Evolutionary conservation across 2,329 filamentous ascomycete genomes (phyloP).

Genomic region (Tolypocladium album): DNA sequence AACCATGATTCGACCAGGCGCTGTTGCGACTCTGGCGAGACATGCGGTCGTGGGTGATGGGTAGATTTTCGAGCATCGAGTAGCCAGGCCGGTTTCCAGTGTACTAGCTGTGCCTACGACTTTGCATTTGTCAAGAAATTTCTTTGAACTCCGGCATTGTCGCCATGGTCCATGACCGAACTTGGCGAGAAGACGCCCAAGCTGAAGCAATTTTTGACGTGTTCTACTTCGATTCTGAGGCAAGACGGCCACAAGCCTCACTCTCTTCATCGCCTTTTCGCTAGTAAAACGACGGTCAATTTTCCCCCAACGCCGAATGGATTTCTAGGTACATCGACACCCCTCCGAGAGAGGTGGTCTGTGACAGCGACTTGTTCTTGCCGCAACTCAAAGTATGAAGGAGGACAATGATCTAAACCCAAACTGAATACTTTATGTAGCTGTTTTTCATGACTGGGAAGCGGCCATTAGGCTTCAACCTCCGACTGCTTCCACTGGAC

Average conservation of each 20-base stretch:
- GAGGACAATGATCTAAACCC: not conserved
- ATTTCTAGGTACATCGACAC: not conserved
- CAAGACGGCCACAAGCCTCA: not conserved
- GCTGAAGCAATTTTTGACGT: not conserved
- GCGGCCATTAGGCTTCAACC: slow-evolving; percentile 44
- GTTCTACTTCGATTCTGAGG: not conserved
- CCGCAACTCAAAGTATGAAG: not conserved
- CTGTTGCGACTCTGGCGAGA: not conserved
- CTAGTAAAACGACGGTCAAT: not conserved
- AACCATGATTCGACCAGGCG: not conserved
- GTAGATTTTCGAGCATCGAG: not conserved
- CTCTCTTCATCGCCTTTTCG: not conserved
- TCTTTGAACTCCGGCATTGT: not conserved
- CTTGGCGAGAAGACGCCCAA: not conserved
- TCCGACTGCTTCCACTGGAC: slow-evolving; percentile 56
- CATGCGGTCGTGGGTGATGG: not conserved
- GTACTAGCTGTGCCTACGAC: slow-evolving; percentile 1
- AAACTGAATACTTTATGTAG: not conserved
- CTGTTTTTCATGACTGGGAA: not conserved
- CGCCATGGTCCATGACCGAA: not conserved
- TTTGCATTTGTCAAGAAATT: not conserved
- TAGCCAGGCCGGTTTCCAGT: not conserved
- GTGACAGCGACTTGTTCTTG: not conserved
- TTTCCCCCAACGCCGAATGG: not conserved
- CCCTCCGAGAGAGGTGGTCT: not conserved